Conservation (phyloP, 306 rosid genomes). For the Carpinus fangiana region DNA sequence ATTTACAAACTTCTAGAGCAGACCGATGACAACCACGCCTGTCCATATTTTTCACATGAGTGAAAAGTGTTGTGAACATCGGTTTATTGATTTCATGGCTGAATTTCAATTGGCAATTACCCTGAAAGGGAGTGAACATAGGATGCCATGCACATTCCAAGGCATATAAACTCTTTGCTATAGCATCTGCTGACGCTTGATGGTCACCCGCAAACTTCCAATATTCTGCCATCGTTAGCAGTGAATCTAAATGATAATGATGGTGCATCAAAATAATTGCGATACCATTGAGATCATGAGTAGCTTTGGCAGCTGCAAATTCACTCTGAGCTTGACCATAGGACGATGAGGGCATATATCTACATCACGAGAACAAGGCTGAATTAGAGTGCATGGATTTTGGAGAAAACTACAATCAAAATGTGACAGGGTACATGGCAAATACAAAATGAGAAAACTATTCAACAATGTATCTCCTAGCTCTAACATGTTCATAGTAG, state of each 20-base stretch:
- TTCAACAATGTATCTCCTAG: no score
- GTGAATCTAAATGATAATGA: slow-evolving; percentile 88
- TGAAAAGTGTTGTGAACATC: slow-evolving; percentile 65
- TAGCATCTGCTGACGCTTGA: slow-evolving; percentile 83
- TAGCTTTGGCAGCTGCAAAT: slow-evolving; percentile 87
- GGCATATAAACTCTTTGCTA: slow-evolving; percentile 79
- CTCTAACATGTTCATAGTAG: no score
- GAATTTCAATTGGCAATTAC: slow-evolving; percentile 85
- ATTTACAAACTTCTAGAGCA: slow-evolving; percentile 92
- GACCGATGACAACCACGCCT: slow-evolving; percentile 97
- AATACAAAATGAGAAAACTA: neutral
- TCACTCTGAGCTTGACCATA: slow-evolving; percentile 70
- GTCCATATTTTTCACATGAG: slow-evolving; percentile 87
- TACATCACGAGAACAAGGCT: slow-evolving; percentile 39
- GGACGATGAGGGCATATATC: slow-evolving; percentile 68
- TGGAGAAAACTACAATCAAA: neutral
- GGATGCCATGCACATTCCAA: slow-evolving; percentile 96
- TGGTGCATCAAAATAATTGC: slow-evolving; percentile 57
- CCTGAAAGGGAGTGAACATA: slow-evolving; percentile 82
- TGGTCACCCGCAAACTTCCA: slow-evolving; percentile 86
- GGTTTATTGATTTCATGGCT: slow-evolving; percentile 77
- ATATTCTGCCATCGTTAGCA: slow-evolving; percentile 89
- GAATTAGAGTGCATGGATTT: slow-evolving; percentile 1
- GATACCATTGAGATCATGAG: slow-evolving; percentile 73
- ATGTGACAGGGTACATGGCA: neutral